These are phyloP conservation scores for Chlamydomonas sphaeroides DNA, from an alignment of 139 green algal species.

Conservation along the genomic window DNA sequence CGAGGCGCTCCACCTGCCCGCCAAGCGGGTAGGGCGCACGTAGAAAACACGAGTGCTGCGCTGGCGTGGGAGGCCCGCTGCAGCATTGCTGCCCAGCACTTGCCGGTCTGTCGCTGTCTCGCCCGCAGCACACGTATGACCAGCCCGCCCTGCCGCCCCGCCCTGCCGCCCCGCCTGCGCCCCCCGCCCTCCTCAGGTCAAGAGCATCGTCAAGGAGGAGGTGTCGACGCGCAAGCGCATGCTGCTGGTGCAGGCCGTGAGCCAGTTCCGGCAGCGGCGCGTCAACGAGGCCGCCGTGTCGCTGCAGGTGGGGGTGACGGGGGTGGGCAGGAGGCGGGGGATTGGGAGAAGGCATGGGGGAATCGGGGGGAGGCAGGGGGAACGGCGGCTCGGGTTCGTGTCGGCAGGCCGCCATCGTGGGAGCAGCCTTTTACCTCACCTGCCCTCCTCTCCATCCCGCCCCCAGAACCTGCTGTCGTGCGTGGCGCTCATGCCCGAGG, in stretches of 20 bases:
- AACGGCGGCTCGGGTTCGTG: too few species aligned
- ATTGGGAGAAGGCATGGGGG: not conserved
- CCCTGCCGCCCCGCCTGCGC: not conserved
- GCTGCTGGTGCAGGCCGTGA: slow-evolving; percentile 83
- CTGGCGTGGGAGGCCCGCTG: too few species aligned
- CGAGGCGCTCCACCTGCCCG: slow-evolving; percentile 65
- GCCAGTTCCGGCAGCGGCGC: slow-evolving; percentile 46
- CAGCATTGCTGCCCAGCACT: too few species aligned
- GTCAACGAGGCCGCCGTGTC: slow-evolving; percentile 31
- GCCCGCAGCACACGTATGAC: too few species aligned
- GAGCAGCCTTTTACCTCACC: not conserved
- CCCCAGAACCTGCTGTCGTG: slow-evolving; percentile 59
- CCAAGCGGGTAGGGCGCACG: slow-evolving; percentile 36
- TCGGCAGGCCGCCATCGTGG: too few species aligned
- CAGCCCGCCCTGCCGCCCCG: too few species aligned
- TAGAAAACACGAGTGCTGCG: too few species aligned
- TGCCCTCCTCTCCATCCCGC: not conserved
- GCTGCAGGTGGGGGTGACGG: not conserved
- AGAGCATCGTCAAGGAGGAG: slow-evolving; percentile 70
- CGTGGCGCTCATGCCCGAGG: slow-evolving; percentile 65
- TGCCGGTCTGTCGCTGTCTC: too few species aligned
- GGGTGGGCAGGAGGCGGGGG: not conserved
- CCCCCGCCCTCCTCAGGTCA: slow-evolving; percentile 45
- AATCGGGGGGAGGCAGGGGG: not conserved
- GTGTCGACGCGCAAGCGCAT: slow-evolving; percentile 70